Base-by-base conservation (phyloP, 179 eudicot species). In the Spergularia azorica region DNA sequence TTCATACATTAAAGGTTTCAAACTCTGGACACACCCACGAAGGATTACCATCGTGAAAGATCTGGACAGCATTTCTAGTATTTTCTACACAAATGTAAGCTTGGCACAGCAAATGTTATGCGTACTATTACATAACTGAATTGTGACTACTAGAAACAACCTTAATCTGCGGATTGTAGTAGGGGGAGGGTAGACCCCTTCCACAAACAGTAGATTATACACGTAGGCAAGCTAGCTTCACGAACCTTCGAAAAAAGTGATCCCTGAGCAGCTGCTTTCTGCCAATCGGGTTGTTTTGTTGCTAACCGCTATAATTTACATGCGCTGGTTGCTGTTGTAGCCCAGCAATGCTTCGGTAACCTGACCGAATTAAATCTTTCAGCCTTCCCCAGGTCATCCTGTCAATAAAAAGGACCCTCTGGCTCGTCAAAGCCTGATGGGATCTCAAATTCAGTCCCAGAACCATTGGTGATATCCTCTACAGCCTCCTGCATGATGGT, bases 381-480 rank as follows among this genome's bases (percentile, higher is more conserved):
- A 20, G 18, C 67, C 43, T 3, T 50, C 36, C 55, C 21, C 41
- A 56, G 36, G 38, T 11, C n/a, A 52, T 54, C 17, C 63, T 13
- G 76, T 62, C 76, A 70, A 63, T 71, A 78, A 60, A 80, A 78
- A 70, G 73, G 67, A 48, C 72, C 75, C 46, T 78, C 72, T 20
- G 79, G 68, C 64, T 81, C 78, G 15, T 84, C 80, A 58, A 78
- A 81, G 64, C 77, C 70, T 7, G 78, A 75, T 48, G 82, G 75
- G 21, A 78, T 75, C 66, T 81, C 79, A 48, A 81, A 78, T 62
- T 78, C 78, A 46, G 84, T 67, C 54, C 81, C 84, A 39, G 76
- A 81, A 26, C 48, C 82, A 56, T 76, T 67, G 54, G 63, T 68
- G 36, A 81, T 51, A 72, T 61, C 80, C 14, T 81, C 84, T 71